Evolutionary conservation across 805 yeast genomes (phyloP), one percentile per base, ranked within the genome.

Genomic region (Priceomyces carsonii): DNA sequence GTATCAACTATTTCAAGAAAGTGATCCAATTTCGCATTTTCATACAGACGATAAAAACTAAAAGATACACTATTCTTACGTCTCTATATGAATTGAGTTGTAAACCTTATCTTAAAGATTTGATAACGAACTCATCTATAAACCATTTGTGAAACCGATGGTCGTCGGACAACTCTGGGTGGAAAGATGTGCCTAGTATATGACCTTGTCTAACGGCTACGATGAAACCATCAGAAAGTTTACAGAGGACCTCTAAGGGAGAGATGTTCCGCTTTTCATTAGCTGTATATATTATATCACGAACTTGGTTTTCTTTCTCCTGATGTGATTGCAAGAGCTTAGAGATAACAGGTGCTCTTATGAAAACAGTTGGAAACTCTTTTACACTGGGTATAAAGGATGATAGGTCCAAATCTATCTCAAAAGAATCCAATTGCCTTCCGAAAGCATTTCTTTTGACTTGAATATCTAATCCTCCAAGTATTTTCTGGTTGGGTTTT

Each of bases 371-470:
- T 2, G 64, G 68, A 41, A 73, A 71, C n/a, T 52, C 47, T 8
- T 44, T 44, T 6, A 69, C 55, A 2, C 61, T 69, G 3, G 64
- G 63, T n/a, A 74, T 69, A 44, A 74, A 66, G n/a, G 45, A 24
- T 13, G 63, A 51, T 38, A 66, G 67, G 44, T 75, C 75, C 40
- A 82, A 60, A 0, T 48, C 47, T 25, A 63, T 56, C 10, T 66
- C 71, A 47, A 85, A 85, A 10, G 86, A 80, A 42, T 82, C 83
- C 21, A 80, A 51, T 52, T 85, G 93, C 44, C 93, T 63, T 1
- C 95, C 95, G 60, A 84, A 85, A 1, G 88, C 88, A 53, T 85
- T 85, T 36, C 95, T 63, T 32, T 72, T 70, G 15, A 84, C 86
- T 21, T 69, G 65, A 4, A 85, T 77, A 45, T 79, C 76, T 49